Evolutionary conservation across 2,329 filamentous ascomycete genomes (phyloP), one percentile per base, ranked within the genome.

Genomic region (Cytospora piceicola): DNA sequence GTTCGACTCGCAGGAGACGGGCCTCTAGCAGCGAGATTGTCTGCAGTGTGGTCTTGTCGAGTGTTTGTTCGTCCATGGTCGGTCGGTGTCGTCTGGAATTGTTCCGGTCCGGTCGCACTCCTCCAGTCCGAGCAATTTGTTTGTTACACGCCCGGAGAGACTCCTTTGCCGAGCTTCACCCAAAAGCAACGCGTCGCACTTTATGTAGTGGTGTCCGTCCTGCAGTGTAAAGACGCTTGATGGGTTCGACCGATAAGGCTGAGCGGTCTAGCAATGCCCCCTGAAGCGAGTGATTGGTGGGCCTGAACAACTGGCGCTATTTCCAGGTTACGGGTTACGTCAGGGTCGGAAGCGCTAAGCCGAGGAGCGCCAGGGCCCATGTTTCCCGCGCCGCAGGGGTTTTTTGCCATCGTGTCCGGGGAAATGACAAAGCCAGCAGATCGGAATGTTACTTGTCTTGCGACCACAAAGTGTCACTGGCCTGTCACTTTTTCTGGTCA

Each of bases 1-100:
- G 85, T 71, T 89, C 86, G 65, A 88, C 78, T 55, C 86, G 84
- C 20, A 82, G 75, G 14, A 89, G 80, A n/a, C 86, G 85, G 59
- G 82, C 78, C 72, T 88, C 85, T 42, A 89, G 80, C 30, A 88
- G 78, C 52, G 79, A 80, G 67, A 88, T 80, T 1, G 86, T 88
- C 39, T 81, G 78, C 11, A 86, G 76, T 1, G 84, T 82, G 4
- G 83, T 85, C 62, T 82, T 77, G 72, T 87, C 83, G 29, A 85
- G 75, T 9, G 77, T 75, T 67, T 71, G 66, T 67, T 75, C 75
- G 49, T 69, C 65, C 65, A 67, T 69, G 4, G 59, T 65, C 22
- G 27, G 6, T 34, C 20, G 20, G 58, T 20, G 52, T 39, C 39
- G 49, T 52, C 22, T 34, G 30, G 9, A 20, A 14, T 17, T 30